Evolutionary conservation across 2,329 filamentous ascomycete genomes (phyloP).

Genomic region (Scytalidium lignicola): DNA sequence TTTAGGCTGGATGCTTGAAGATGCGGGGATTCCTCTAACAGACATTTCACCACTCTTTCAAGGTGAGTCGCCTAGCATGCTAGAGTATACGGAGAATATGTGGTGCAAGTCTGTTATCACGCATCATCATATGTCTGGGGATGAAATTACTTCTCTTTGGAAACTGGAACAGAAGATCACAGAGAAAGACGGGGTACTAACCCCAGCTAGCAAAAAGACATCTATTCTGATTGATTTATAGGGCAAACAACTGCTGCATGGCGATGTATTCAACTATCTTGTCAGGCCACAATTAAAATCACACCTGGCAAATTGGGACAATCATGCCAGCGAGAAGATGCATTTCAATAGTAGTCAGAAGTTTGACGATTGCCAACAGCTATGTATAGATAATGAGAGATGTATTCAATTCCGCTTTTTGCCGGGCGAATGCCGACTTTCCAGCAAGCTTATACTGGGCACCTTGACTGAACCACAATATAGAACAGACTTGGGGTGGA

Average conservation of each 20-base stretch:
- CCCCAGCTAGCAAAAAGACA: not conserved
- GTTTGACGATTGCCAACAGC: not conserved
- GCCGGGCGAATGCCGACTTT: not conserved
- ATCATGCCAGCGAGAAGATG: conserved; percentile 6
- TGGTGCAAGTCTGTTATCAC: conserved; percentile 55
- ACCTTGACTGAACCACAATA: not conserved
- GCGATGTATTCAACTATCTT: conserved; percentile 8
- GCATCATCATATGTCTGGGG: conserved; percentile 44
- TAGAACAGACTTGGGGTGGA: conserved; percentile 14
- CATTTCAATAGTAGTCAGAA: not conserved
- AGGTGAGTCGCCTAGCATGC: conserved; percentile 47
- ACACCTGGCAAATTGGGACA: conserved; percentile 9
- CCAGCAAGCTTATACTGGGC: not conserved
- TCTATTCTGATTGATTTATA: conserved; percentile 12
- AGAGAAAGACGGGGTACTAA: conserved; percentile 3
- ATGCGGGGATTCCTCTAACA: conserved; percentile 37
- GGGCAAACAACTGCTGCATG: conserved; percentile 8
- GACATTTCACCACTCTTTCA: conserved; percentile 49
- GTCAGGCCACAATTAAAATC: not conserved
- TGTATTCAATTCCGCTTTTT: not conserved
- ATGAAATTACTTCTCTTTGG: conserved; percentile 9
- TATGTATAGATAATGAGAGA: not conserved
- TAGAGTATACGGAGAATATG: conserved; percentile 36
- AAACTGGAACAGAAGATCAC: conserved; percentile 9
- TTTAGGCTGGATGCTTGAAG: conserved; percentile 30